Evolutionary conservation across 805 yeast species (phyloP).

Genomic region (Candida jianshihensis): DNA sequence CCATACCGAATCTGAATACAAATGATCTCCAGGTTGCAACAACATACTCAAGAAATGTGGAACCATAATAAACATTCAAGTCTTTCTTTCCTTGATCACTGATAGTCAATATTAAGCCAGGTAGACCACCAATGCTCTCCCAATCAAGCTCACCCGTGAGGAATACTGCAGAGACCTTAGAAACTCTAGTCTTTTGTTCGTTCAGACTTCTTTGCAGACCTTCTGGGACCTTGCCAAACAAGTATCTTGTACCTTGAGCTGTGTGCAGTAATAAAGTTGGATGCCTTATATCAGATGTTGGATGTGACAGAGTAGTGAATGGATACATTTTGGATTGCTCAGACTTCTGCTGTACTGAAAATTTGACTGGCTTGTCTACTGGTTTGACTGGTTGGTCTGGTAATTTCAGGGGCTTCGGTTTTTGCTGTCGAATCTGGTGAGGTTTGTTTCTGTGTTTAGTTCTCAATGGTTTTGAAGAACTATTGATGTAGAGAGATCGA

Average conservation of each 20-base stretch:
- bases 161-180: constrained; percentile 58
- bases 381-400: not conserved
- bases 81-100: constrained; percentile 67
- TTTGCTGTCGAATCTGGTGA: too few species aligned
- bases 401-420: not conserved
- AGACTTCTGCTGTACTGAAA: too few species aligned
- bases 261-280: constrained; percentile 45
- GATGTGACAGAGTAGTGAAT: constrained; percentile 48
- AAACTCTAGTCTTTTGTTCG: constrained; percentile 50
- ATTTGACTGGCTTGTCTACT: too few species aligned
- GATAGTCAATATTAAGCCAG: constrained; percentile 78
- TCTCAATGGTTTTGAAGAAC: not conserved
- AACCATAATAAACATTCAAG: constrained; percentile 50
- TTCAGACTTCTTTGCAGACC: constrained; percentile 76
- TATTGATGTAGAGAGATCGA: constrained; percentile 6
- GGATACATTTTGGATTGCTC: constrained; percentile 35
- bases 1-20: constrained; percentile 71
- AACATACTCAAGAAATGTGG: constrained; percentile 42
- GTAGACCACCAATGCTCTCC: constrained; percentile 84
- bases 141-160: constrained; percentile 74
- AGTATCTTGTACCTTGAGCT: constrained; percentile 35
- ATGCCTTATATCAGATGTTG: constrained; percentile 51
- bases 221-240: constrained; percentile 79
- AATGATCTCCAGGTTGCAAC: constrained; percentile 82
- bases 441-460: not conserved